A percentile compares a stretch with the other conserved stretches of the same genome.
Evolutionary conservation across 1,284 basidiomycete species (phyloP).

Genomic region (Trichosporon ovoides): DNA sequence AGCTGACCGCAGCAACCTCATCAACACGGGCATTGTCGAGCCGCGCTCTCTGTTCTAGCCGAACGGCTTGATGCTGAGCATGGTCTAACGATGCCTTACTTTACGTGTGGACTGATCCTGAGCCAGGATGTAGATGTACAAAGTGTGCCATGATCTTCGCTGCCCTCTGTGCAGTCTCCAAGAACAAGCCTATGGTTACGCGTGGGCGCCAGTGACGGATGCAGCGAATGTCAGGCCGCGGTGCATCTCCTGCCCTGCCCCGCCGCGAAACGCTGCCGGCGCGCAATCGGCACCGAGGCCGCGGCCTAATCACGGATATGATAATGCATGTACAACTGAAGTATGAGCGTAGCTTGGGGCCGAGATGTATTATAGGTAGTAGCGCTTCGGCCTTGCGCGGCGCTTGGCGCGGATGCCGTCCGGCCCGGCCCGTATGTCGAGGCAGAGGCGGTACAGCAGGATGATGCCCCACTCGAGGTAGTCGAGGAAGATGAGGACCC

Average conservation of each 20-base stretch:
- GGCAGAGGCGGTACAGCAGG: conserved; percentile 25
- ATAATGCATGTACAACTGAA: conserved; percentile 6
- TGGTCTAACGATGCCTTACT: too few species aligned
- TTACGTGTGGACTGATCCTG: too few species aligned
- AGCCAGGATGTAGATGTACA: too few species aligned
- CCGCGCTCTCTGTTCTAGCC: background rate
- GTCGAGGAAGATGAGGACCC: conserved; percentile 26
- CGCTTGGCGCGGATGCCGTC: conserved; percentile 6
- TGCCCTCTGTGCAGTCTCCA: too few species aligned
- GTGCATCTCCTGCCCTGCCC: too few species aligned
- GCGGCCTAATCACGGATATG: background rate
- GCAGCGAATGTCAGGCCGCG: too few species aligned
- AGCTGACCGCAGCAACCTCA: conserved; percentile 7
- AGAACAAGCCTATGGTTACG: too few species aligned
- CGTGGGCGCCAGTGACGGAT: too few species aligned
- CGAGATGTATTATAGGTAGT: conserved; percentile 9
- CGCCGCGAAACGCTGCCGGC: too few species aligned
- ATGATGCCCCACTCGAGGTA: conserved; percentile 31
- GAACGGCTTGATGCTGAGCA: background rate
- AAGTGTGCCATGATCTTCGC: too few species aligned
- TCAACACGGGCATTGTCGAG: background rate
- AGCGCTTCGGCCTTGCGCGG: conserved; percentile 11
- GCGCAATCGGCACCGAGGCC: too few species aligned
- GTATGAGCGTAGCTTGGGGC: background rate
- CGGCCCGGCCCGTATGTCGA: conserved; percentile 30